Base-by-base conservation (phyloP, 1,284 basidiomycete species). In the Gymnopus androsaceus region DNA sequence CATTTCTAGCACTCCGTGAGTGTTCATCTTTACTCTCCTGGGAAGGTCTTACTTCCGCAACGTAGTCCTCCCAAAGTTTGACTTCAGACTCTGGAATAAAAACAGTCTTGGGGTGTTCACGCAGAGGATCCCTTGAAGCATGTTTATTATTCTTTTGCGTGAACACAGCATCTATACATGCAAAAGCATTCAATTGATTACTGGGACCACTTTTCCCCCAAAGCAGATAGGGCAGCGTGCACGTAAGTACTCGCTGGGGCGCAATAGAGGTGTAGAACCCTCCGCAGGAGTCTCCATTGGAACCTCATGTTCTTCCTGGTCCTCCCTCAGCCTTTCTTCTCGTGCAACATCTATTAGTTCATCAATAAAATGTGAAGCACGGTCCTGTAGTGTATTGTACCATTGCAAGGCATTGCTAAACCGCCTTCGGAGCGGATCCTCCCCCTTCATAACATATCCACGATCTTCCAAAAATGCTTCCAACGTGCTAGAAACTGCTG, bases 301-400 rank as follows among this genome's bases (percentile, higher is more conserved):
- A n/a, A n/a, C n/a, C n/a, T n/a, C n/a, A n/a, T n/a, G n/a, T n/a
- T n/a, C n/a, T n/a, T n/a, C n/a, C 6, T 40, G 12, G n/a, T n/a
- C 19, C 7, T 11, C 15, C n/a, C n/a, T n/a, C n/a, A n/a, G n/a
- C 14, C 4, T 4, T 27, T 9, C 8, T 14, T 4, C 7, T 12
- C 23, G 12, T 19, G 21, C 14, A 17, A 7, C 4, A 2, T 33
- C n/a, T 23, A 50, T 12, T 17, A 50, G 2, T 12, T 19, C 15
- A 25, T 50, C 21, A 4, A 50, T 23, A 21, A 9, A 25, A 5
- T 15, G 33, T 21, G 8, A 21, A 4, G 33, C 27, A 9, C n/a
- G 28, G 11, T 44, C 12, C 36, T 53, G 51, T 33, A n/a, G 81
- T 73, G 74, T 67, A 71, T 27, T 73, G 73, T 46, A 56, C 55